These are phyloP conservation scores for Laetiporus sulphureus DNA, from an alignment of 1,284 basidiomycete genomes.

Conservation along the genomic window DNA sequence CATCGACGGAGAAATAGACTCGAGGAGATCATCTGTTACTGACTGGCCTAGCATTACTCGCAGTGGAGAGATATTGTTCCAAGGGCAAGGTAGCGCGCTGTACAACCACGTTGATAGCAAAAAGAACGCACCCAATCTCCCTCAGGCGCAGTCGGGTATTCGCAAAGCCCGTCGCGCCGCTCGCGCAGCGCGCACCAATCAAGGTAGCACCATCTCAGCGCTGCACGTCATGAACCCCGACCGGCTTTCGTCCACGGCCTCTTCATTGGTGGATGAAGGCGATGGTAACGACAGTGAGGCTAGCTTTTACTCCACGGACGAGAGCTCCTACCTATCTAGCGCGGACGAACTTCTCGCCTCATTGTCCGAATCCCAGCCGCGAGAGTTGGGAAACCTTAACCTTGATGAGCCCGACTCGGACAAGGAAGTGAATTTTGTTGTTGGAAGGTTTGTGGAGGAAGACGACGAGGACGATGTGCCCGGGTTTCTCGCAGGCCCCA, in stretches of 20 bases:
- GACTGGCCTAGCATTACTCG: not conserved
- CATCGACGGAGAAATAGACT: constrained; percentile 7
- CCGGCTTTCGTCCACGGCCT: too few relatives aligned
- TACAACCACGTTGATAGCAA: not conserved
- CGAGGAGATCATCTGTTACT: not conserved
- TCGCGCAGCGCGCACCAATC: constrained; percentile 1
- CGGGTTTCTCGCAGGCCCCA: constrained; percentile 1
- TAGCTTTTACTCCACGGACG: constrained; percentile 20
- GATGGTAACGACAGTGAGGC: constrained; percentile 15
- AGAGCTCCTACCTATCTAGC: constrained; percentile 2
- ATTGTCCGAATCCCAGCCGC: not conserved
- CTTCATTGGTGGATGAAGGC: too few relatives aligned
- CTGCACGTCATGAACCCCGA: constrained; percentile 16
- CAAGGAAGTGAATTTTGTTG: constrained; percentile 21
- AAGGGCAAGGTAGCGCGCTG: not conserved
- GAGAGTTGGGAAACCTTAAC: constrained; percentile 16
- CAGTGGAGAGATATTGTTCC: not conserved
- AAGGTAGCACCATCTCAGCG: not conserved
- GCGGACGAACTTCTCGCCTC: not conserved
- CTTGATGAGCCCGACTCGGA: constrained; percentile 19
- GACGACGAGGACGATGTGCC: constrained; percentile 1
- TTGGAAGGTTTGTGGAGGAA: constrained; percentile 16
- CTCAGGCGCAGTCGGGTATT: not conserved
- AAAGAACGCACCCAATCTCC: not conserved
- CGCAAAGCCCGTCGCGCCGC: not conserved